Base-by-base conservation (phyloP, 148 eudicot species). In the Amaranthus hypochondriacus region DNA sequence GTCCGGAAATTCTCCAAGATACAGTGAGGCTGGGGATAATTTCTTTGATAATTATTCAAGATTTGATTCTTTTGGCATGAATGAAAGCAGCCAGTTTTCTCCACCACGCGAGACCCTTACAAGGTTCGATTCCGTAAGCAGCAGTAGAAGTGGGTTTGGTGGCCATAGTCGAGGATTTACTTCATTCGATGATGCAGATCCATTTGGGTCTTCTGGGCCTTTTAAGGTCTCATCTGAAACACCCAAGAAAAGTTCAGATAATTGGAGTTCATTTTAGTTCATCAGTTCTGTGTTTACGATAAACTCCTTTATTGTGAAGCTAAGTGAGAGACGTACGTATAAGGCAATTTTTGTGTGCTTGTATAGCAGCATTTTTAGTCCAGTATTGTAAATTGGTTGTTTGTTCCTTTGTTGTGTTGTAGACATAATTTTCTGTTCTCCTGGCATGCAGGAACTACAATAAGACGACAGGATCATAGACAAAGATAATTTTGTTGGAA, bases 121-220 rank as follows among this genome's bases (percentile, higher is more conserved):
- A 5, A 90, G 96, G 84, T 90, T 93, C 13, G 96, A 93, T 75
- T 93, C 98, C 71, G 70, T 89, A 44, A 90, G 67, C 80, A 93
- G 98, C 83, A 86, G 83, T 71, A 76, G 74, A 56, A 76, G 81
- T 14, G 90, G 86, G 43, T 87, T 89, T 78, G 96, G 81, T 78
- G 93, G 80, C 21, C 82, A 80, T 56, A 81, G 86, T 63, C 81
- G 81, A 67, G 82, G 92, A 67, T 90, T 83, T 82, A 86, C 87
- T 62, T 89, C 92, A n/a, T 94, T 94, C 59, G 98, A 91, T 12
- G 97, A 94, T 69, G 74, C 83, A 4, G 97, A 91, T 62, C 98
- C 98, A 8, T 94, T 94, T 73, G 98, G 98, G 13, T 94, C 98
- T 0, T 84, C 86, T 61, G 98, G 92, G 55, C 93, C 96, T 5